Percentiles rank a stretch among this genome's conserved stretches.
Conservation (phyloP, 371 early-diverging fungal genomes). For the Lichtheimia ornata region DNA sequence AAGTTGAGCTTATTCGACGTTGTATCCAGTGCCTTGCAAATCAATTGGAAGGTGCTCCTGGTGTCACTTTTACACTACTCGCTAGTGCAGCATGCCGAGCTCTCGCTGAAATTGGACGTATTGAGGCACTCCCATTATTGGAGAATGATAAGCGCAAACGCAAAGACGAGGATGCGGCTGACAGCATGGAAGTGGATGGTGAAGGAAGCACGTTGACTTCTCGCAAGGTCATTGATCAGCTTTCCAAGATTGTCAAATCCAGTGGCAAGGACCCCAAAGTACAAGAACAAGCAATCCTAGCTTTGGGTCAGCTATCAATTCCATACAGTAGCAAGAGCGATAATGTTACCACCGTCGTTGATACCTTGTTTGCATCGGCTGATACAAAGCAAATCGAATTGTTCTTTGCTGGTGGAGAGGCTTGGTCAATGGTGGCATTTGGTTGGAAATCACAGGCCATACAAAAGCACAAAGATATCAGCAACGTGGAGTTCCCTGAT, state of each 20-base stretch:
- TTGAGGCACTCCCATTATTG: conserved; percentile 21
- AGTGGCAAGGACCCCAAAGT: conserved; percentile 68
- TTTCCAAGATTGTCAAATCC: conserved; percentile 48
- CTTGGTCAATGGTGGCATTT: conserved; percentile 66
- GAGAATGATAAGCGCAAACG: conserved; percentile 22
- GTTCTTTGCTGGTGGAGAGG: conserved; percentile 84
- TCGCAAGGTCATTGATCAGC: conserved; percentile 42
- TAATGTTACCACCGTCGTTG: conserved; percentile 41
- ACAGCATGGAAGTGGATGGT: conserved; percentile 10
- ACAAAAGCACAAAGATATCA: conserved; percentile 66
- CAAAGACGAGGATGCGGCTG: conserved; percentile 8
- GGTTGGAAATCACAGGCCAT: conserved; percentile 77
- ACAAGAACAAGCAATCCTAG: conserved; percentile 71
- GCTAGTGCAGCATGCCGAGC: conserved; percentile 63
- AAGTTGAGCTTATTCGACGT: conserved; percentile 29
- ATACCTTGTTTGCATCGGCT: conserved; percentile 64
- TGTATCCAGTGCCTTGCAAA: conserved; percentile 41
- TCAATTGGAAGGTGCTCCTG: conserved; percentile 44
- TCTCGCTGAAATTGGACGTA: conserved; percentile 70
- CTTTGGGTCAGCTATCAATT: conserved; percentile 75
- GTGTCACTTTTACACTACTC: conserved; percentile 42
- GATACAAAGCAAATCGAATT: conserved; percentile 80
- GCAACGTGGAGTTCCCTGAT: conserved; percentile 40
- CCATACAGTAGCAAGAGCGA: conserved; percentile 29
- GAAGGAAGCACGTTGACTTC: conserved; percentile 3